Base-by-base conservation (phyloP, 1,139 yeast genomes). In the Citeromyces siamensis region DNA sequence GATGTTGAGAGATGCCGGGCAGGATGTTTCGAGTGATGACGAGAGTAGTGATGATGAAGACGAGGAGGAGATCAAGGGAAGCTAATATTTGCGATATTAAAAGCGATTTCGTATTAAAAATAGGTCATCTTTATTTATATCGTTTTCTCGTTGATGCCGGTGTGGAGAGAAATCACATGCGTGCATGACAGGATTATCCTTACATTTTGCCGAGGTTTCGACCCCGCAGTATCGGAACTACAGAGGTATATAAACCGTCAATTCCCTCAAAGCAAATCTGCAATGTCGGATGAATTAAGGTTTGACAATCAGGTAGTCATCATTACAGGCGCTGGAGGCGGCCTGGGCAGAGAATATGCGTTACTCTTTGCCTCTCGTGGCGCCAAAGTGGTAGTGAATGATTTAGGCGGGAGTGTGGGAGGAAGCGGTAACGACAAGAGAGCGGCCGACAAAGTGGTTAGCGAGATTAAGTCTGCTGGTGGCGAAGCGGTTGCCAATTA, bases 291-390 rank as follows among this genome's bases (percentile, higher is more conserved):
- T 5, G 16, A 47, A 40, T 50, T 71, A 21, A 46, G 63, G 45
- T 84, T 77, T 52, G 80, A 82, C 50, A 85, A 76, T 52, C 77
- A 81, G 56, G 96, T 86, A 37, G 96, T 85, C 26, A 73, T 86
- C 44, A 77, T 90, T 56, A 90, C 97, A 41, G 98, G 97, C 35
- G 94, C 96, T 37, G 98, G 98, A 46, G 97, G 96, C 49, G 98
- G 97, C 31, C 71, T 90, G 37, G 98, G 98, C 32, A 81, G 71
- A 53, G 77, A 77, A 38, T 90, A 90, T 59, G 94, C 96, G 17
- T 62, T 84, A 31, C 88, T 80, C 49, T 88, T 71, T 59, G 97
- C 95, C 38, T 66, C 75, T 44, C 68, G 95, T 51, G 97, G 97
- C 34, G 98, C 97, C 45, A 77, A 75, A 53, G 81, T 79, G 35